Base-by-base conservation (phyloP, 1,284 basidiomycete species). In the Hypsizygus ulmarius region DNA sequence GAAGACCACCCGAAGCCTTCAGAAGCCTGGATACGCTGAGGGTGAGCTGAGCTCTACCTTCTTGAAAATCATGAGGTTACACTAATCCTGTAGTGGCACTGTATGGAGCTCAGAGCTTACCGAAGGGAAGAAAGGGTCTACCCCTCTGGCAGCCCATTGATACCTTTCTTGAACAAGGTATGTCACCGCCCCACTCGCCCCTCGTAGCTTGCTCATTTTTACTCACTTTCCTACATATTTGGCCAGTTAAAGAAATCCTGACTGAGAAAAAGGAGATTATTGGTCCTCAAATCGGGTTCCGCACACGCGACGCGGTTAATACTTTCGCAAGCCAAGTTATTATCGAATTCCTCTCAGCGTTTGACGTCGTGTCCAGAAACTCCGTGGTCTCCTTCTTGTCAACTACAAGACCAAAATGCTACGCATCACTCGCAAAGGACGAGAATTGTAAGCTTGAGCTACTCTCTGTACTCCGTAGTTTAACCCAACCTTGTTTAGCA, bases 21-120 rank as follows among this genome's bases (percentile, higher is more conserved):
- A 16, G 12, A 43, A 43, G 30, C 41, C 41, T 32, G 41, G 41
- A 34, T 43, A 43, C 21, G 41, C 41, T 33, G 41, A 43, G 21
- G 2, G 41, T 43, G 12, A 19, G 41, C 33, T 19, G 16, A n/a
- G 6, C 18, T 16, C 21, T 5, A 3, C 5, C n/a, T 5, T 21
- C 41, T 30, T 18, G 41, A 29, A 21, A 33, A 43, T 19, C 18
- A 28, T 18, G 29, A 43, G 21, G 2, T 28, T 33, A 32, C 11
- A 29, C 21, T 16, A 18, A n/a, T 5, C 14, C 10, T 19, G n/a
- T 21, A 43, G 41, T 43, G 5, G 30, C 41, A 11, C 15, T 43
- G 4, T 43, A 34, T 32, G 21, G 41, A 10, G 41, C 41, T 21
- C 41, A 43, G 14, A 34, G 10, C 5, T 32, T 34, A 11, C 41